phyloP scores from a whole-genome alignment of 1,284 basidiomycete genomes.

The Moesziomyces sp. region DNA sequence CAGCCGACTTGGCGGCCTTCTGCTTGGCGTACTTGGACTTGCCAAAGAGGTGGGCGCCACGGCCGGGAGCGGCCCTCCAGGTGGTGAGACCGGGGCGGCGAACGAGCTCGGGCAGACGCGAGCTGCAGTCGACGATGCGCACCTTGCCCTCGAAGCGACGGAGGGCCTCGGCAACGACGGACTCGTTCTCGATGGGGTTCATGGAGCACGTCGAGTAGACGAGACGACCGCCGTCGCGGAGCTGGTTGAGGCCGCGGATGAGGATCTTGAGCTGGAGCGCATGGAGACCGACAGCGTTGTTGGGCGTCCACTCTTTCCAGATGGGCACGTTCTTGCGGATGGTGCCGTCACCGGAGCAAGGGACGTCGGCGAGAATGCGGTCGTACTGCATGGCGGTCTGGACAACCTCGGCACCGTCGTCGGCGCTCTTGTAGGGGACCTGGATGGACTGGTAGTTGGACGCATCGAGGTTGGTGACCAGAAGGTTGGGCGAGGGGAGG shows the following conservation, averaged over 20 bases:
- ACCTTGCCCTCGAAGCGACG: conserved; percentile 73
- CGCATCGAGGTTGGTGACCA: conserved; percentile 97
- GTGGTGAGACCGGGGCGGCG: conserved; percentile 71
- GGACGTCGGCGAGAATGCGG: conserved; percentile 94
- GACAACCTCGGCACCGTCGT: conserved; percentile 35
- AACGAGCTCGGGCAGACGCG: conserved; percentile 77
- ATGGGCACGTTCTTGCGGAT: conserved; percentile 93
- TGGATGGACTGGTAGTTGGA: conserved; percentile 76
- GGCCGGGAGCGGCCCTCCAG: conserved; percentile 64
- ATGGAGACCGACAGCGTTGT: conserved; percentile 91
- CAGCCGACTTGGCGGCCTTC: conserved; percentile 31
- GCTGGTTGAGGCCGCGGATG: conserved; percentile 87
- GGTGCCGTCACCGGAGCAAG: conserved; percentile 97
- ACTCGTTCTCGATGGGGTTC: conserved; percentile 97
- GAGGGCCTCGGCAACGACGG: conserved; percentile 83
- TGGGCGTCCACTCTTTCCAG: conserved; percentile 90
- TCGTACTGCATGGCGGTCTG: conserved; percentile 80
- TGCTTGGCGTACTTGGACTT: conserved; percentile 42
- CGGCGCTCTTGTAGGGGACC: conserved; percentile 55
- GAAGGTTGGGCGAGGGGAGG: conserved; percentile 87
- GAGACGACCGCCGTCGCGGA: conserved; percentile 85
- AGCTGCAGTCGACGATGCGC: conserved; percentile 82
- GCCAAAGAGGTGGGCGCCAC: conserved; percentile 55
- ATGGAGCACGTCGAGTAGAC: conserved; percentile 98
- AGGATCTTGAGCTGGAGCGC: conserved; percentile 93